A percentile compares a stretch with the other conserved stretches of the same genome.
These are phyloP conservation scores for Vigna trinervia DNA, from an alignment of 306 rosid genomes.

Conservation along the genomic window DNA sequence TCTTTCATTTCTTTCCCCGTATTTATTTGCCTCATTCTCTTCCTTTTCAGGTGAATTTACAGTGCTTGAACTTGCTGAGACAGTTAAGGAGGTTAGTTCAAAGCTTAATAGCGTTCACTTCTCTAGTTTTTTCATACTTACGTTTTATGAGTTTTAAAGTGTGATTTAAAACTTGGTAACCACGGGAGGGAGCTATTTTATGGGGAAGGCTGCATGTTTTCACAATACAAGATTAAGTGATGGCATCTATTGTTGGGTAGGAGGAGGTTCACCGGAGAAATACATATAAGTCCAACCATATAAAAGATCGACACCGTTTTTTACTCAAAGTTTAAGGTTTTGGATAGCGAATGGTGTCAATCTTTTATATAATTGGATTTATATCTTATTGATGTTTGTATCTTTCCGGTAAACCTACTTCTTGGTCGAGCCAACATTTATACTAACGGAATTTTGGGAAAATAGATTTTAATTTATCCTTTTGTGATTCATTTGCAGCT, in stretches of 20 bases:
- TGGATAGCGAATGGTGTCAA: no score
- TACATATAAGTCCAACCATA: no score
- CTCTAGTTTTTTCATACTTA: neutral
- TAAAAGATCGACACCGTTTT: no score
- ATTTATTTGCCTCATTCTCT: conserved; percentile 22
- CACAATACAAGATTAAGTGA: neutral
- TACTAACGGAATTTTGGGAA: neutral
- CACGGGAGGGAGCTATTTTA: no score
- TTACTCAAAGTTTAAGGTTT: no score
- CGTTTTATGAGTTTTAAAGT: neutral
- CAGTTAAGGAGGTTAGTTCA: conserved; percentile 83
- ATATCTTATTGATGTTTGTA: no score
- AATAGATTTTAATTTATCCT: neutral
- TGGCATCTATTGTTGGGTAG: neutral
- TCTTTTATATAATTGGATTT: no score
- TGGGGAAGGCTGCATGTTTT: no score
- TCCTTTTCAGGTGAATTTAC: conserved; percentile 87
- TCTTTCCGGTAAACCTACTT: no score
- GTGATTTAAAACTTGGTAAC: no score
- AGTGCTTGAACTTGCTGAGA: conserved; percentile 93
- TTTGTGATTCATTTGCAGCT: conserved; percentile 57
- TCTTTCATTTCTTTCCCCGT: conserved; percentile 18
- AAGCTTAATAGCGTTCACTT: conserved; percentile 20
- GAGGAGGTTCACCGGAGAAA: no score
- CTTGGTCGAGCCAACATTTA: no score